These are phyloP conservation scores for Fusarium longipes DNA, from an alignment of 2,329 filamentous ascomycete species.

Conservation along the genomic window DNA sequence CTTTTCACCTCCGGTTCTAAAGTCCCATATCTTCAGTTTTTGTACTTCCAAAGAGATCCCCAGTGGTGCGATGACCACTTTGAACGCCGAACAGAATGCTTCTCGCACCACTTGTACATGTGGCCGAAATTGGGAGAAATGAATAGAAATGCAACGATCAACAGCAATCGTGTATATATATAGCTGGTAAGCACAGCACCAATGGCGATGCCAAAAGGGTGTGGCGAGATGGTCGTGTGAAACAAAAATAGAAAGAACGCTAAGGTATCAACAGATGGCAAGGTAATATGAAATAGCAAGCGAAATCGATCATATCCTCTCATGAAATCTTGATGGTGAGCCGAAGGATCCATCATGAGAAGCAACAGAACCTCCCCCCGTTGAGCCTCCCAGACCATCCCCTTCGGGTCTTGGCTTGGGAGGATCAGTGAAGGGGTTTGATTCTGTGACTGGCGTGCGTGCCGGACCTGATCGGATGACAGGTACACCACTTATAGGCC, in stretches of 20 bases:
- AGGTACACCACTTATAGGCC: conserved; percentile 69
- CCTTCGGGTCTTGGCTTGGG: conserved; percentile 45
- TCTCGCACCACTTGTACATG: conserved; percentile 29
- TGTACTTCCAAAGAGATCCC: conserved; percentile 41
- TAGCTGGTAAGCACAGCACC: conserved; percentile 17
- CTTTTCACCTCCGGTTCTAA: conserved; percentile 29
- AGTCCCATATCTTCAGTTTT: conserved; percentile 25
- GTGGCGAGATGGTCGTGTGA: conserved; percentile 32
- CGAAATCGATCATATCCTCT: conserved; percentile 42
- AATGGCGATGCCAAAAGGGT: conserved; percentile 11
- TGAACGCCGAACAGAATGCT: conserved; percentile 46
- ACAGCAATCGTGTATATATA: conserved; percentile 10
- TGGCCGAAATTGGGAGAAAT: conserved; percentile 23
- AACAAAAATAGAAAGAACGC: conserved; percentile 44
- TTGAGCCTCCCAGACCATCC: conserved; percentile 41
- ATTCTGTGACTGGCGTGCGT: conserved; percentile 69
- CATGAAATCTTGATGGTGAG: conserved; percentile 47
- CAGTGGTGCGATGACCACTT: conserved; percentile 39
- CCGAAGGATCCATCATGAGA: conserved; percentile 43
- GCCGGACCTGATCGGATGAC: conserved; percentile 74
- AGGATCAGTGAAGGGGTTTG: conserved; percentile 60
- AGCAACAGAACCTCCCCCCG: conserved; percentile 31
- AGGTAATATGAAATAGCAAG: conserved; percentile 16
- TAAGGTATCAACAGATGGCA: conserved; percentile 36
- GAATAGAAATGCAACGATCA: conserved; percentile 25